Evolutionary conservation across 805 yeast species (phyloP), one percentile per base, ranked within the genome.

Genomic region (Cyberlindnera maclurae): DNA sequence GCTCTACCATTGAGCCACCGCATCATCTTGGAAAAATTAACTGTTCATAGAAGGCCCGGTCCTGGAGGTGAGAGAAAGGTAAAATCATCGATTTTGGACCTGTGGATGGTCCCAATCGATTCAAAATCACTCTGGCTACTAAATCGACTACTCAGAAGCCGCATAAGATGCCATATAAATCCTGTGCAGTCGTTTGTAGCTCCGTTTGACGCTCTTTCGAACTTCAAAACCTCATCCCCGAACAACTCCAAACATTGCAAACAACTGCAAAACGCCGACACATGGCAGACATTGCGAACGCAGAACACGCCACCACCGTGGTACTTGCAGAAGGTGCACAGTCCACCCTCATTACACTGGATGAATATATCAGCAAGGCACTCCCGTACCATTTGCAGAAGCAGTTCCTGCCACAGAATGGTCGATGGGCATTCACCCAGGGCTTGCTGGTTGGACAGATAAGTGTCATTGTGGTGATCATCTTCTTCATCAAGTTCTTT

Each of bases 1-100:
- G 81, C 82, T 75, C 82, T 75, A 75, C 82, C 82, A 75, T 76
- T 75, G 82, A 75, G 82, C 82, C 81, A 75, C 78, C 76, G 78
- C 79, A 70, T 74, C 78, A 65, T 52, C 56, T 55, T 52, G 30
- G 42, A 20, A 31, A 35, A 4, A 27, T 15, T n/a, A 12, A 33
- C 5, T n/a, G 12, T 27, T 27, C 12, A 6, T 27, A 27, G 29
- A 7, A 6, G 5, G 6, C 15, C 29, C 15, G n/a, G 15, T 6
- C 6, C 6, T 27, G 15, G 29, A 12, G 29, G 11, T 10, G 8
- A 20, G 24, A 20, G 24, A 20, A 20, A 6, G 5, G 24, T 20
- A 20, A 20, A 20, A 20, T 5, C 8, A 8, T 8, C 24, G 24
- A 20, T 20, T 20, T 8, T 20, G 8, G 24, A 5, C 24, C 24